These are phyloP conservation scores for Populus nigra DNA, from an alignment of 345 rosid species.

Conservation along the genomic window DNA sequence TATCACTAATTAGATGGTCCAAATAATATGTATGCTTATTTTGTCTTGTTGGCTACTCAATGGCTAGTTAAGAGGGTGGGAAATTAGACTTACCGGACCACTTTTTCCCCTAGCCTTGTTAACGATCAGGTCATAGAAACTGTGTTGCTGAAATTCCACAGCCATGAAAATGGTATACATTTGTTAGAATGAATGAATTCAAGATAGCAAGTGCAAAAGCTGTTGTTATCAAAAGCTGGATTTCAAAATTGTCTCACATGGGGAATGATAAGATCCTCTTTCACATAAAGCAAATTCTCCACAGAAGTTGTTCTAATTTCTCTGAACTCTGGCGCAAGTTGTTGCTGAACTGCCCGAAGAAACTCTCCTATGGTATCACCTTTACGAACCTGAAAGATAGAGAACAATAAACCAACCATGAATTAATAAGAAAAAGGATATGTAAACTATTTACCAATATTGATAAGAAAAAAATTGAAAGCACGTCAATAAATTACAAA, in stretches of 20 bases:
- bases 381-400: constrained; percentile 58
- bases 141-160: constrained; percentile 81
- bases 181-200: constrained; percentile 1
- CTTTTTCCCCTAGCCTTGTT: constrained; percentile 99
- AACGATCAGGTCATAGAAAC: constrained; percentile 91
- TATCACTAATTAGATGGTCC: background rate
- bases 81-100: constrained; percentile 75
- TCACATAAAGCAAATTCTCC: constrained; percentile 93
- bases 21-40: background rate
- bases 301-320: constrained; percentile 90
- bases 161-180: constrained; percentile 8
- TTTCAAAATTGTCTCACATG: constrained; percentile 57
- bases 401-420: background rate
- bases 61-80: background rate
- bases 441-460: background rate
- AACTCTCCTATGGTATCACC: constrained; percentile 92
- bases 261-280: constrained; percentile 96
- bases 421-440: background rate
- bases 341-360: constrained; percentile 88
- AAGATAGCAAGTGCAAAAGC: background rate
- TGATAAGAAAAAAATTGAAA: background rate
- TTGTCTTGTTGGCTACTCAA: background rate
- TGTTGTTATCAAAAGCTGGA: background rate
- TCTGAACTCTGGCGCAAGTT: constrained; percentile 97
- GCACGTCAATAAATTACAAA: constrained; percentile 6